A percentile compares a stretch with the other conserved stretches of the same genome.
phyloP scores from a whole-genome alignment of 2,329 filamentous ascomycete genomes.

The Neospermospora avenae region DNA sequence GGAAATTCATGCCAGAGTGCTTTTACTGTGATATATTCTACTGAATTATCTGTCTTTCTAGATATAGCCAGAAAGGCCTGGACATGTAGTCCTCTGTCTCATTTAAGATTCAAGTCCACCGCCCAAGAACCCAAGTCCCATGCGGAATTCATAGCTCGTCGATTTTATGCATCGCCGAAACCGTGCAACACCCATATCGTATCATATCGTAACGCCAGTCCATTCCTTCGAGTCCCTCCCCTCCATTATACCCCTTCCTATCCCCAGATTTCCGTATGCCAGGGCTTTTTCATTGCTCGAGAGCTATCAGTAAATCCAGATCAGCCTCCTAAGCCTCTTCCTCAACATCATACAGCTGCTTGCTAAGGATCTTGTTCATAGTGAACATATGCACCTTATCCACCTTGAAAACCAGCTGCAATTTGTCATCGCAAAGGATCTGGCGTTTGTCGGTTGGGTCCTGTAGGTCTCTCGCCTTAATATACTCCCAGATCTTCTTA shows the following conservation, averaged over 20 bases:
- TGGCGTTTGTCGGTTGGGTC: constrained; percentile 89
- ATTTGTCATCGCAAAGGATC: constrained; percentile 86
- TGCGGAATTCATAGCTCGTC: not conserved
- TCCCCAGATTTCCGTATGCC: too few species aligned
- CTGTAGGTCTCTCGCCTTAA: constrained; percentile 83
- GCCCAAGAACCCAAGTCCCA: not conserved
- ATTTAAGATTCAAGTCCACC: not conserved
- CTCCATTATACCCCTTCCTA: too few species aligned
- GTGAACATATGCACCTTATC: constrained; percentile 96
- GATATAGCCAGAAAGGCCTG: not conserved
- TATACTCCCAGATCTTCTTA: constrained; percentile 94
- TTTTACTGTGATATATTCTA: not conserved
- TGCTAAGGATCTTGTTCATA: constrained; percentile 95
- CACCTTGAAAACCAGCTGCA: constrained; percentile 90
- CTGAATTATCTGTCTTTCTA: not conserved
- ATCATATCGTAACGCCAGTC: constrained; percentile 1
- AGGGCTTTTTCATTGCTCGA: too few species aligned
- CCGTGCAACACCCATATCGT: not conserved
- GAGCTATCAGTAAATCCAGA: too few species aligned
- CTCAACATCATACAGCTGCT: constrained; percentile 82
- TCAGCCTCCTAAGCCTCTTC: too few species aligned
- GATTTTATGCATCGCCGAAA: not conserved
- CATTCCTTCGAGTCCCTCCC: not conserved
- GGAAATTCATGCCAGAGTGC: not conserved
- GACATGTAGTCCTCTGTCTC: not conserved